Evolutionary conservation across 495 filamentous ascomycete genomes (phyloP).

Genomic region (Penicillium manginii): DNA sequence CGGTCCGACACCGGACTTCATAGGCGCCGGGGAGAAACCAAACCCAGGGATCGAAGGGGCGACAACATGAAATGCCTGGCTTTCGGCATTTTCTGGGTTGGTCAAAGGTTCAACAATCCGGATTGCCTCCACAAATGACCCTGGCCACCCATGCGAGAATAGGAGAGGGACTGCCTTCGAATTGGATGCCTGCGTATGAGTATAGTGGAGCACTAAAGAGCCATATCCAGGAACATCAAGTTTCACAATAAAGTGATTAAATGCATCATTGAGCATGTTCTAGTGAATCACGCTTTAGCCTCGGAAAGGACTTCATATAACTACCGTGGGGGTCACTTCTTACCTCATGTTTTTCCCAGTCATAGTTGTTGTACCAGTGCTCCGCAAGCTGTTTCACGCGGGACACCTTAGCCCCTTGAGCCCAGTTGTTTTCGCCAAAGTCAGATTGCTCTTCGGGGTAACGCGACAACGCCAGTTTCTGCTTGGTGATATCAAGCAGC

Average conservation of each 20-base stretch:
- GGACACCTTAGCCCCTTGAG: conserved; percentile 50
- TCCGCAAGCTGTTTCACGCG: conserved; percentile 54
- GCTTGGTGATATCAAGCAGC: conserved; percentile 15
- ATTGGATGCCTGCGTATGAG: conserved; percentile 21
- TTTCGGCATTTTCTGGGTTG: background rate
- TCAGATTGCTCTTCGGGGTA: conserved; percentile 27
- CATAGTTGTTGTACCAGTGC: conserved; percentile 52
- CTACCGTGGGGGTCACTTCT: too few relatives aligned
- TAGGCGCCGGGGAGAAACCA: conserved; percentile 32
- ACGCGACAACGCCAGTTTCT: conserved; percentile 26
- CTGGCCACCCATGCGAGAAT: conserved; percentile 44
- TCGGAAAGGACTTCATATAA: background rate
- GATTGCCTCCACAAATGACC: conserved; percentile 26
- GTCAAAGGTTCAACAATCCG: background rate
- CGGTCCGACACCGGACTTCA: conserved; percentile 24
- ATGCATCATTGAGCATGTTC: background rate
- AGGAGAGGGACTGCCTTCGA: conserved; percentile 37
- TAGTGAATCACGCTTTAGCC: conserved; percentile 9
- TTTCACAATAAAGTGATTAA: conserved; percentile 17
- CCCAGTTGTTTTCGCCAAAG: conserved; percentile 34
- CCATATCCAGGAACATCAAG: conserved; percentile 18
- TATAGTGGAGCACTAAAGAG: conserved; percentile 22
- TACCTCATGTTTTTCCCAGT: conserved; percentile 33
- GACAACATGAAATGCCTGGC: conserved; percentile 38
- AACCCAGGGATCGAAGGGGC: conserved; percentile 42